Conservation (phyloP, 108 stramenopile genomes). For the Discostella stelligeroides region DNA sequence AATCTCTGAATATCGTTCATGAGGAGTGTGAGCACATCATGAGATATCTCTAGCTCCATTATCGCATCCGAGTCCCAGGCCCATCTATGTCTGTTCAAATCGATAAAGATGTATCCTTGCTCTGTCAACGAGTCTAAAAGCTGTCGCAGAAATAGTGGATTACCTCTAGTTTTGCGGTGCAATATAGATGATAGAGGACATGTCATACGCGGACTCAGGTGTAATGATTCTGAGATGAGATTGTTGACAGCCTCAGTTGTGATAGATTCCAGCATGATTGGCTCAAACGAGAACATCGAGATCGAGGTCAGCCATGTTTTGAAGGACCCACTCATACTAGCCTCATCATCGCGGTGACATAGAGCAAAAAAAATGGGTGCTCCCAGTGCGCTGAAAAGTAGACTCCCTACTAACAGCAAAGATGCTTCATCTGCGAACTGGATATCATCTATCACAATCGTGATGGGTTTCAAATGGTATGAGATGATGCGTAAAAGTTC, state of each 20-base stretch:
- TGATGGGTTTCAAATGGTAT: too few species aligned
- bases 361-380: conserved; percentile 18
- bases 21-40: conserved; percentile 23
- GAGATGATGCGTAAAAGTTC: too few species aligned
- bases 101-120: too few species aligned
- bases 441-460: too few species aligned
- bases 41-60: conserved; percentile 18
- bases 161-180: too few species aligned
- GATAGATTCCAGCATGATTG: conserved; percentile 20
- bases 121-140: too few species aligned
- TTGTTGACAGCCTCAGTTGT: too few species aligned
- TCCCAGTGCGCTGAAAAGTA: conserved; percentile 18
- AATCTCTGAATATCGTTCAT: conserved; percentile 23
- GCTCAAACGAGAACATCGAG: conserved; percentile 8
- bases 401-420: conserved; percentile 12
- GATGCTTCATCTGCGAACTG: too few species aligned
- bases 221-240: conserved; percentile 28
- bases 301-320: conserved; percentile 4
- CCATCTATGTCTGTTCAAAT: too few species aligned
- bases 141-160: too few species aligned
- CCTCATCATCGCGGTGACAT: too few species aligned
- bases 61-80: conserved; percentile 35
- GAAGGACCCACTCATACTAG: neutral
- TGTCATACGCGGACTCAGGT: conserved; percentile 30
- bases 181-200: conserved; percentile 29